Evolutionary conservation across 345 rosid genomes (phyloP).

Genomic region (Salix caprea): DNA sequence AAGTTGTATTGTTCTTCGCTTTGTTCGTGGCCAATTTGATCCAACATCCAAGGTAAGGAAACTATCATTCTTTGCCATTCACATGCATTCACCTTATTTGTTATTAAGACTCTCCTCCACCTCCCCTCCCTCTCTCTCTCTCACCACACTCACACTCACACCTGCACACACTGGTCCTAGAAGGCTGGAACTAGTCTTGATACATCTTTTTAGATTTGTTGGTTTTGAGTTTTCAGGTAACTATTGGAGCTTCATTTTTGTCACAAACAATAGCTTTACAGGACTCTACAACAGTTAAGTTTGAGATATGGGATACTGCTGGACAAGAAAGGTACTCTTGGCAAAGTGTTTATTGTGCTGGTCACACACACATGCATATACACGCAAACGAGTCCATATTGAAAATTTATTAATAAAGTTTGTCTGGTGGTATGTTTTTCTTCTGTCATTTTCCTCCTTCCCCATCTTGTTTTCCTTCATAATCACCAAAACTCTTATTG

Average conservation of each 20-base stretch:
- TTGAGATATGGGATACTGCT: slow-evolving; percentile 99
- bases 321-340: slow-evolving; percentile 87
- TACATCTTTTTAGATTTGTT: slow-evolving; percentile 4
- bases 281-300: slow-evolving; percentile 93
- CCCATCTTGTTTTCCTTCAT: not conserved
- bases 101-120: not conserved
- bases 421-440: not conserved
- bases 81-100: not conserved
- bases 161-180: not conserved
- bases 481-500: not conserved
- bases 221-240: slow-evolving; percentile 56
- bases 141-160: no score
- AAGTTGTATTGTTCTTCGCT: slow-evolving; percentile 97
- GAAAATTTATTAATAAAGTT: slow-evolving; percentile 10
- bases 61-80: not conserved
- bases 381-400: not conserved
- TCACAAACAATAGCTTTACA: slow-evolving; percentile 95
- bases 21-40: slow-evolving; percentile 98
- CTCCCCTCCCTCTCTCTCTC: not conserved
- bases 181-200: not conserved
- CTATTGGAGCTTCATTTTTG: slow-evolving; percentile 96
- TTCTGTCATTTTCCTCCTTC: not conserved
- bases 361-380: not conserved
- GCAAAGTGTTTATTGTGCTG: not conserved
- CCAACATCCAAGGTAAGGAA: slow-evolving; percentile 78